phyloP scores from a whole-genome alignment of 768 basidiomycete species.

The Pleurotus djamor region DNA sequence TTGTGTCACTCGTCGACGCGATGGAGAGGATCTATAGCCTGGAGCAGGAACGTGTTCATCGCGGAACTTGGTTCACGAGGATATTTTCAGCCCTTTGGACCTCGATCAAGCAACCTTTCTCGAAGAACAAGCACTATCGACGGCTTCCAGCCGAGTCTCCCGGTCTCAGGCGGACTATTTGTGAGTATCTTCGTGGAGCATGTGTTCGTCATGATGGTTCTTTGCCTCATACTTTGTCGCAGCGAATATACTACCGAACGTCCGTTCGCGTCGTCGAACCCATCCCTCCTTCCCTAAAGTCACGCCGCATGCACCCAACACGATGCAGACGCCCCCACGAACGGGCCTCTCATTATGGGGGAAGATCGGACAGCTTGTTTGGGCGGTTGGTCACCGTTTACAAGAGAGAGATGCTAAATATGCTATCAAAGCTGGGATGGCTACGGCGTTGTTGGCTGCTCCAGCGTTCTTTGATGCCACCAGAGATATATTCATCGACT shows the following conservation, averaged over 20 bases:
- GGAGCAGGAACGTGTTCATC: conserved; percentile 46
- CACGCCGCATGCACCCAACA: conserved; percentile 80
- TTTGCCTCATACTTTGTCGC: not conserved
- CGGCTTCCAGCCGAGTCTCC: not conserved
- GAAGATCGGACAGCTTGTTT: conserved; percentile 65
- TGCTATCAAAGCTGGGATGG: conserved; percentile 85
- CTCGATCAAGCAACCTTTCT: not conserved
- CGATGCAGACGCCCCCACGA: conserved; percentile 74
- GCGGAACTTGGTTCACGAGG: conserved; percentile 36
- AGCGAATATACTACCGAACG: not conserved
- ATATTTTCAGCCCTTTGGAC: conserved; percentile 19
- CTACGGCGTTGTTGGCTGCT: conserved; percentile 76
- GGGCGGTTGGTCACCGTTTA: conserved; percentile 66
- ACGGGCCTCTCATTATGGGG: conserved; percentile 59
- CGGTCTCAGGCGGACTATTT: conserved; percentile 29
- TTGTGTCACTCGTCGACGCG: conserved; percentile 79
- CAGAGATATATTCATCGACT: conserved; percentile 74
- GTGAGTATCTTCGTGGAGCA: conserved; percentile 27
- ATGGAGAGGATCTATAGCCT: conserved; percentile 76
- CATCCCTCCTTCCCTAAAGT: conserved; percentile 80
- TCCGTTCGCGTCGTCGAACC: conserved; percentile 33
- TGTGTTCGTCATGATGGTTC: not conserved
- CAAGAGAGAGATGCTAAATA: conserved; percentile 80
- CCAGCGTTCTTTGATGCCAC: conserved; percentile 87
- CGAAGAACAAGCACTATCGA: not conserved